phyloP scores from a whole-genome alignment of 495 filamentous ascomycete species.

The Stereocaulon alpinum region DNA sequence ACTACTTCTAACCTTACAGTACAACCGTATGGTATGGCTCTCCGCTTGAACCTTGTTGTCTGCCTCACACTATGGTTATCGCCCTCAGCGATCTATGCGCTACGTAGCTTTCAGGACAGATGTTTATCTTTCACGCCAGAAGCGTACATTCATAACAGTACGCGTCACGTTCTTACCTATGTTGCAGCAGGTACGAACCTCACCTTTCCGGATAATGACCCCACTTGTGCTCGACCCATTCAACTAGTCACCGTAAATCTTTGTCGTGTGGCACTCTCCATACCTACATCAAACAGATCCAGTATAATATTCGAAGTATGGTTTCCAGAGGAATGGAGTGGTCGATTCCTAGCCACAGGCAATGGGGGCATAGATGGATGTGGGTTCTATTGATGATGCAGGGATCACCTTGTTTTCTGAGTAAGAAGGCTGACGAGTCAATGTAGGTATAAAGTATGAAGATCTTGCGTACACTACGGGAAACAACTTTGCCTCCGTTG shows the following conservation, averaged over 20 bases:
- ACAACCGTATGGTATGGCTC: not conserved
- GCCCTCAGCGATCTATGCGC: not conserved
- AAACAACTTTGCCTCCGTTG: conserved; percentile 46
- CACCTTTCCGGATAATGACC: conserved; percentile 35
- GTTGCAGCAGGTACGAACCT: conserved; percentile 40
- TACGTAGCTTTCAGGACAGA: not conserved
- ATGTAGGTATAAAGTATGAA: conserved; percentile 36
- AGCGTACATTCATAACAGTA: conserved; percentile 12
- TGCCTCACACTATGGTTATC: not conserved
- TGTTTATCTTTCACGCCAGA: conserved; percentile 13
- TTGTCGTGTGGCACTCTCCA: conserved; percentile 47
- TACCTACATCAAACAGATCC: conserved; percentile 43
- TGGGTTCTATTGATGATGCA: conserved; percentile 21
- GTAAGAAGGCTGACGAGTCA: conserved; percentile 12
- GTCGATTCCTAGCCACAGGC: conserved; percentile 44
- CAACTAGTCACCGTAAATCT: conserved; percentile 39
- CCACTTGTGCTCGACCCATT: conserved; percentile 32
- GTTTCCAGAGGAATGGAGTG: conserved; percentile 44
- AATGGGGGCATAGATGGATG: conserved; percentile 49
- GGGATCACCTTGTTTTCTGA: not conserved
- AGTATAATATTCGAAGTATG: conserved; percentile 48
- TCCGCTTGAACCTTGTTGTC: not conserved
- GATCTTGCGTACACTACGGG: conserved; percentile 35
- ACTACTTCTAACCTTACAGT: not conserved
- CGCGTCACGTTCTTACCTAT: conserved; percentile 27